Conservation (phyloP, 2,329 filamentous ascomycete genomes). For the Cladosporium cucumerinum region DNA sequence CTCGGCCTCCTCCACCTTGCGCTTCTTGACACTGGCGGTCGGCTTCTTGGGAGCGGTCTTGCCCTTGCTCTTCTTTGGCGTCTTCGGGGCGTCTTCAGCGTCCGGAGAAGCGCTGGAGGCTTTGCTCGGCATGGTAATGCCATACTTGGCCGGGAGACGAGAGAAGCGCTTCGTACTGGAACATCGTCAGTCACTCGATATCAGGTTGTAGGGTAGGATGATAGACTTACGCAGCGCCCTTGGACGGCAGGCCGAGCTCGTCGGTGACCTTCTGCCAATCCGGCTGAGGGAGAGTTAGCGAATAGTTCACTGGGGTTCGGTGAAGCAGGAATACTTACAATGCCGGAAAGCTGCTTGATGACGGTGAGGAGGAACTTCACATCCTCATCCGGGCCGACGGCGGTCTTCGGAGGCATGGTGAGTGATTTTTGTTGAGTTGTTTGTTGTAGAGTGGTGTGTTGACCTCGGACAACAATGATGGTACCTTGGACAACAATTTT, state of each 20-base stretch:
- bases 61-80: constrained; percentile 3
- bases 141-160: constrained; percentile 19
- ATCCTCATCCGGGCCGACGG: constrained; percentile 3
- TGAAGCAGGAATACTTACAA: neutral
- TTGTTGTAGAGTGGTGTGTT: neutral
- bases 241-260: constrained; percentile 16
- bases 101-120: neutral
- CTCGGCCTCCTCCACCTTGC: constrained; percentile 17
- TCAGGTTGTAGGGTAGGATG: neutral
- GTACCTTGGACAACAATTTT: neutral
- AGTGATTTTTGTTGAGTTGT: neutral
- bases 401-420: neutral
- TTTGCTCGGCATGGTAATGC: neutral
- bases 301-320: neutral
- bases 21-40: constrained; percentile 18
- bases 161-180: constrained; percentile 17
- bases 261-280: constrained; percentile 22
- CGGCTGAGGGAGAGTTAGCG: constrained; percentile 9
- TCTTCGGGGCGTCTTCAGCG: neutral
- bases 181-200: neutral
- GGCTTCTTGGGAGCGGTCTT: constrained; percentile 2
- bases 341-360: constrained; percentile 3
- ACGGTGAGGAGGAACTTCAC: constrained; percentile 13
- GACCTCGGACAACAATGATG: neutral
- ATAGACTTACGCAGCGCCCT: constrained; percentile 19